A percentile compares a stretch with the other conserved stretches of the same genome.
Conservation (phyloP, 768 basidiomycete genomes). For the Pleurotus tuber-regium region DNA sequence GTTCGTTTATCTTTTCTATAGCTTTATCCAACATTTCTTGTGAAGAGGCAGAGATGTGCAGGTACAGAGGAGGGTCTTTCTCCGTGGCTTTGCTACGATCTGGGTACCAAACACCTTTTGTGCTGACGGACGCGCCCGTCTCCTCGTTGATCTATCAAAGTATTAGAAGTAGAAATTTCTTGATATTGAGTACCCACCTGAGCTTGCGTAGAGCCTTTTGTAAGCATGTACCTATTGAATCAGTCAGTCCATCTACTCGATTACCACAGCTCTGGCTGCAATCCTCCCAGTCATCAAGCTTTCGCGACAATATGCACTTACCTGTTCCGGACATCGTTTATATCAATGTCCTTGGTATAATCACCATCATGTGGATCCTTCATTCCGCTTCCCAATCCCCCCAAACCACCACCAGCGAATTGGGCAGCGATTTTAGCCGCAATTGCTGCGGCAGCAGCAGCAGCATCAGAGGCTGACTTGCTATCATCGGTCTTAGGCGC, state of each 20-base stretch:
- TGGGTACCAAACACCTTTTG: constrained; percentile 96
- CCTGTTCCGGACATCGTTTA: constrained; percentile 93
- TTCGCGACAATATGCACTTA: constrained; percentile 49
- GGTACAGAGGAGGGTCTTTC: constrained; percentile 89
- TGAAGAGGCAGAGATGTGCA: constrained; percentile 83
- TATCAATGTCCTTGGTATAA: constrained; percentile 90
- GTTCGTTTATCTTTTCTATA: constrained; percentile 69
- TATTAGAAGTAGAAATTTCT: too few relatives aligned
- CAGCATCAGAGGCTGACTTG: constrained; percentile 67
- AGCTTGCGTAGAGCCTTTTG: constrained; percentile 3
- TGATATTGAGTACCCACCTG: background rate
- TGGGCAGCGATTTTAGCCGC: constrained; percentile 95
- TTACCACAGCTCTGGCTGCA: too few relatives aligned
- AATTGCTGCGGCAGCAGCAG: constrained; percentile 73
- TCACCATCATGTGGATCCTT: constrained; percentile 76
- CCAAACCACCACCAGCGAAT: constrained; percentile 49
- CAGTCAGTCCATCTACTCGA: background rate
- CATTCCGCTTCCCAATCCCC: constrained; percentile 38
- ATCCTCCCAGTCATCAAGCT: too few relatives aligned
- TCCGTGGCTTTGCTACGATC: constrained; percentile 89
- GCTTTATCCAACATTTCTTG: constrained; percentile 65
- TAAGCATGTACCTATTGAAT: constrained; percentile 1
- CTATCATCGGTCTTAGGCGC: constrained; percentile 47
- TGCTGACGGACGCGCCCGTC: constrained; percentile 89
- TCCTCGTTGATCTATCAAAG: constrained; percentile 77